phyloP scores from a whole-genome alignment of 192 early-diverging fungal genomes.

The Diversispora epigaea region DNA sequence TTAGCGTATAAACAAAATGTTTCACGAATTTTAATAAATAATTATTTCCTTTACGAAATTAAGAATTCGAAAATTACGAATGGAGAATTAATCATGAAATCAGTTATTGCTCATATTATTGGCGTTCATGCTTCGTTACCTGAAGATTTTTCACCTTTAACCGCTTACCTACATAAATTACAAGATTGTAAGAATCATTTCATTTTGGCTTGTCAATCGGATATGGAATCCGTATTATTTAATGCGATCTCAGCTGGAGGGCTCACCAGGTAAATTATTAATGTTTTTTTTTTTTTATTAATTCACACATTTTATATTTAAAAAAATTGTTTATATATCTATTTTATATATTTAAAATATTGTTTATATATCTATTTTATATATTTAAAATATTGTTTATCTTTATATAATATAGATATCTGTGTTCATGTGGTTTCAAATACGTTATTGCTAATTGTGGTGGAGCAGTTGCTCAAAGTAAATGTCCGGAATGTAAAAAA shows the following conservation, averaged over 20 bases:
- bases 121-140: constrained; percentile 4
- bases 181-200: background rate
- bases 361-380: background rate
- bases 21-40: background rate
- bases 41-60: background rate
- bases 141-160: constrained; percentile 5
- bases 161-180: constrained; percentile 14
- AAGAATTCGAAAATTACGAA: background rate
- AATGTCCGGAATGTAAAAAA: constrained; percentile 1
- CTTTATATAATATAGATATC: background rate
- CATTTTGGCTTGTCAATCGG: constrained; percentile 21
- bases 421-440: constrained; percentile 28
- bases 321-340: too few relatives aligned
- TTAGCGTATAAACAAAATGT: background rate
- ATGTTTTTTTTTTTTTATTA: too few relatives aligned
- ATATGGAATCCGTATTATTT: constrained; percentile 20
- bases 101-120: constrained; percentile 25
- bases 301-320: too few relatives aligned
- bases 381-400: background rate
- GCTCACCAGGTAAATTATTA: background rate
- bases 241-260: background rate
- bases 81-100: constrained; percentile 26
- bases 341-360: too few relatives aligned
- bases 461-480: background rate
- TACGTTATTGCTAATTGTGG: constrained; percentile 22